These are phyloP conservation scores for Lyophyllum semitale DNA, from an alignment of 768 basidiomycete genomes.

Conservation along the genomic window DNA sequence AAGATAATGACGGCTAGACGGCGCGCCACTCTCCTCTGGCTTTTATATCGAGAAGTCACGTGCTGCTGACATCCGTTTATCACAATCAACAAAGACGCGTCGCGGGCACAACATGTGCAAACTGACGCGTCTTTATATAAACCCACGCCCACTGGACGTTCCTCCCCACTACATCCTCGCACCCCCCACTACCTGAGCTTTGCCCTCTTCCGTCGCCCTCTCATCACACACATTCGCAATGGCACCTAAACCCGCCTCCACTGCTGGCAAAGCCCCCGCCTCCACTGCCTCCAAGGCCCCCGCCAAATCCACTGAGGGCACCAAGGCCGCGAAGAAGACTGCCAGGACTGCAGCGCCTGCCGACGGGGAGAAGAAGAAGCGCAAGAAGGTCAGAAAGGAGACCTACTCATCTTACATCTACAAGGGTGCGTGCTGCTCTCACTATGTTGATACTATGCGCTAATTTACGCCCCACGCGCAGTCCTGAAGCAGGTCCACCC, in stretches of 20 bases:
- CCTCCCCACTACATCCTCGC: conserved; percentile 24
- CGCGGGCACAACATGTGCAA: conserved; percentile 44
- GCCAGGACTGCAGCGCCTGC: conserved; percentile 49
- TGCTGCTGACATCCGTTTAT: conserved; percentile 14
- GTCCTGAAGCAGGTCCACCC: conserved; percentile 98
- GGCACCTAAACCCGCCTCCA: conserved; percentile 82
- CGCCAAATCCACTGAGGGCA: conserved; percentile 59
- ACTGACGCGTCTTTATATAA: conserved; percentile 49
- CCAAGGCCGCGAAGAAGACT: conserved; percentile 82
- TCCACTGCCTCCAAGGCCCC: conserved; percentile 74
- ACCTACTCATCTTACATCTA: conserved; percentile 95
- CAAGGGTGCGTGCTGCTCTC: conserved; percentile 56
- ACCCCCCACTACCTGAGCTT: conserved; percentile 34
- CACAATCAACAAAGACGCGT: conserved; percentile 39
- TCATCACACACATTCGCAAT: conserved; percentile 39
- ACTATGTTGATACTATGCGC: neutral
- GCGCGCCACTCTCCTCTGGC: conserved; percentile 12
- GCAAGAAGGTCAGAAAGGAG: conserved; percentile 87
- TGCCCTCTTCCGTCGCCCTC: conserved; percentile 9
- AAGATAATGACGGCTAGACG: conserved; percentile 19
- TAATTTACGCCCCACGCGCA: conserved; percentile 24
- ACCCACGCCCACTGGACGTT: conserved; percentile 14
- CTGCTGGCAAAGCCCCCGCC: conserved; percentile 77
- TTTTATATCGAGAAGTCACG: conserved; percentile 37
- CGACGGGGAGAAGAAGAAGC: conserved; percentile 84